Base-by-base conservation (phyloP, 331 rosid genomes). In the Ulmus americana region DNA sequence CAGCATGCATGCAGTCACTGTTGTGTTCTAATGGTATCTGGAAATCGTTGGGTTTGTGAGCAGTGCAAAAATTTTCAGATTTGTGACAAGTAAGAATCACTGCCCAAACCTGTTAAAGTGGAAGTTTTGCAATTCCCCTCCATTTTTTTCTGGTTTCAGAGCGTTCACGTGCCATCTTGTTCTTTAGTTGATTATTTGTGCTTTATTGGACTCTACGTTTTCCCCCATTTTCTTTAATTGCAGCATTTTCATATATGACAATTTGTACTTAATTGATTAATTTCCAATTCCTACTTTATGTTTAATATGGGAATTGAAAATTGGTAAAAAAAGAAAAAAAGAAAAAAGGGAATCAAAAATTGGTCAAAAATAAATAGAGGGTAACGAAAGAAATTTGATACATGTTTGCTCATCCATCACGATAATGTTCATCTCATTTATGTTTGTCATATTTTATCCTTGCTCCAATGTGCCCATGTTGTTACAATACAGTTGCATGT, bases 61-160 rank as follows among this genome's bases (percentile, higher is more conserved):
- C 91, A 82, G 73, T 94, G 99, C 96, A 90, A 80, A 85, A 87
- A 81, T 69, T 94, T 94, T 78, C 95, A 85, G 75, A 75, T 94
- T 11, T 90, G 99, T 73, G 99, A 87, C 44, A 94, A 78, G 99
- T 94, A 87, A 82, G 95, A 63, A 71, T 28, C 35, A 28, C 35
- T 28, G 4, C 35, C 10, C 54, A 13, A 22, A 10, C 56, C 10
- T 55, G 9, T 54, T 28, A 28, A 3, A 28, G 35, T 28, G 35
- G 35, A 28, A 28, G 35, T 28, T 28, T 28, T 28, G 35, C 35
- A 28, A 28, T 28, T 28, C 35, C 35, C 35, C 35, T 28, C 35
- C 35, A 28, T 28, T 28, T 28, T 3, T 28, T 28, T 28, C 35
- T 0, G 0, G 35, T 28, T 28, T 28, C 35, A 28, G 35, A 28